These are phyloP conservation scores for Eutrema salsugineum DNA, from an alignment of 441 rosid genomes.

Conservation along the genomic window DNA sequence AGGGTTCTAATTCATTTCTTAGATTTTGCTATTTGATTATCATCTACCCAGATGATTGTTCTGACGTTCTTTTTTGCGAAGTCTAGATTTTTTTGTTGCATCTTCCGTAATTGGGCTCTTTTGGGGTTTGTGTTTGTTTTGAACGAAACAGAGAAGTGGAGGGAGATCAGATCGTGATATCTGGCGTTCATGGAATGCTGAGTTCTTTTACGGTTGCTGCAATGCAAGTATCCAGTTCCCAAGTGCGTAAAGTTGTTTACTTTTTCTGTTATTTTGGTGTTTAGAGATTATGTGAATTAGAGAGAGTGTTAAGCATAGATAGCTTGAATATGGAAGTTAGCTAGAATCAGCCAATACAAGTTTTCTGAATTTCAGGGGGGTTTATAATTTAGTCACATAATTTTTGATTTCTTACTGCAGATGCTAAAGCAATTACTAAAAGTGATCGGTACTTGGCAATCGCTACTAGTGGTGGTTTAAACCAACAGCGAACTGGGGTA, in stretches of 20 bases:
- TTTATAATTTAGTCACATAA: neutral
- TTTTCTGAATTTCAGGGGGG: neutral
- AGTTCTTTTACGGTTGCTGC: slow-evolving; percentile 69
- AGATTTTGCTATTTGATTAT: neutral
- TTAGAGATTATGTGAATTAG: neutral
- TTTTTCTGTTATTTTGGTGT: neutral
- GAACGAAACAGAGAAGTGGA: slow-evolving; percentile 46
- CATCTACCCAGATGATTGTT: neutral
- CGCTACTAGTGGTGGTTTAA: slow-evolving; percentile 91
- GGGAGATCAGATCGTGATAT: slow-evolving; percentile 68
- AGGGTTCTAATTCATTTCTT: slow-evolving; percentile 29
- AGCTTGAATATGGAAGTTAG: neutral
- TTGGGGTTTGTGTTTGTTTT: slow-evolving; percentile 15
- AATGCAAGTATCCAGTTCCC: slow-evolving; percentile 69
- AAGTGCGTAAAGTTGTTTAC: slow-evolving; percentile 36
- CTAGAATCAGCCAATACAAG: neutral
- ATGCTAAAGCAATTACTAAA: slow-evolving; percentile 44
- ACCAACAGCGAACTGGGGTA: slow-evolving; percentile 95
- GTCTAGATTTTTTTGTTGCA: slow-evolving; percentile 5
- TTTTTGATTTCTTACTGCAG: slow-evolving; percentile 36
- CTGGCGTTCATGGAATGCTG: slow-evolving; percentile 72
- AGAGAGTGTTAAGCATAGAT: neutral
- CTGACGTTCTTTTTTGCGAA: neutral
- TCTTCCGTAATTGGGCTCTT: neutral
- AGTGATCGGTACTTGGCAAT: slow-evolving; percentile 64